Evolutionary conservation across 2,329 filamentous ascomycete species (phyloP), one percentile per base, ranked within the genome.

Genomic region (Calcarisporium arbuscula): DNA sequence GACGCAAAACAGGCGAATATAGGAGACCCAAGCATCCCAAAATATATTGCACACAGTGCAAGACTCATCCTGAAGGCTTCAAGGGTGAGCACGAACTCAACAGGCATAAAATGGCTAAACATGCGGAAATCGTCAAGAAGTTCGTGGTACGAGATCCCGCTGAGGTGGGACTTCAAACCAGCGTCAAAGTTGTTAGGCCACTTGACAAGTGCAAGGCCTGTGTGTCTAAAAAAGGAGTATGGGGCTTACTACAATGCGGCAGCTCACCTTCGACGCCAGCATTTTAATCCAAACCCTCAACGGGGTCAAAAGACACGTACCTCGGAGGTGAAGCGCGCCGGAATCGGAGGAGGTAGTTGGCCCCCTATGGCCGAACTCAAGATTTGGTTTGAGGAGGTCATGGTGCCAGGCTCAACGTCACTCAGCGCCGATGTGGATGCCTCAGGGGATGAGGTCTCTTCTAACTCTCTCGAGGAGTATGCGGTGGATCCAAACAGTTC

Each of bases 231-330:
- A 36, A 95, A 95, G 66, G 73, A 76, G 39, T 96, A 96, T 49
- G 84, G 84, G 4, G 85, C 85, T 12, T 92, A 95, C 62, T 95
- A 96, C 63, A 96, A 96, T 50, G 90, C 89, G 1, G 88, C 88
- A 0, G 90, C 88, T 1, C 90, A 96, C 55, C 72, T 96, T 8
- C 76, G 89, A 27, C 80, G 90, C 32, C 82, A 83, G 1, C 90
- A 96, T 56, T 96, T 95, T 68, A 85, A 83, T 52, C 81, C 68
- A 34, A 76, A 74, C 58, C 53, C 62, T 3, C 52, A 62, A 7
- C 64, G 72, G 11, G 61, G 60, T 22, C 66, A 67, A 49, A 63
- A 60, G 29, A 65, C 61, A 48, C 48, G 42, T 14, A 52, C 40
- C 12, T 31, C 28, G 6, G 63, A 65, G 12, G 70, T 74, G 50